Conservation (phyloP, 139 green algal genomes). For the Micromonas pusilla region DNA sequence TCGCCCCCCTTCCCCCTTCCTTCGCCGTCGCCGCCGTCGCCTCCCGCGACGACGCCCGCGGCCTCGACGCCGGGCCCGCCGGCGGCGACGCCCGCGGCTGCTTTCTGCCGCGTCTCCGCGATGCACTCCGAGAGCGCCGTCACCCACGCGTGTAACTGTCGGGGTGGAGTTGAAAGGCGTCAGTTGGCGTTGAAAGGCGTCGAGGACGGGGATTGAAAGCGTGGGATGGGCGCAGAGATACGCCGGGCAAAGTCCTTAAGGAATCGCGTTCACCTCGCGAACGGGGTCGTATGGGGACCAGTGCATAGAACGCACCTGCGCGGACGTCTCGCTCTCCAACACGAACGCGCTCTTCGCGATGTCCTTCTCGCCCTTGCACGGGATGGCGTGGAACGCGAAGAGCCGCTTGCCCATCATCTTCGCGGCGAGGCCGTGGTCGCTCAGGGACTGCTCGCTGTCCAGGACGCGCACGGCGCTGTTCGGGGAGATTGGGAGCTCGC, state of each 20-base stretch:
- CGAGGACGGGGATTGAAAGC: too few species aligned
- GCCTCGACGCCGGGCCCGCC: too few species aligned
- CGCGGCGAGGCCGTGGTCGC: neutral
- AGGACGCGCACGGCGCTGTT: neutral
- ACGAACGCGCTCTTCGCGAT: neutral
- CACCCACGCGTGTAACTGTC: too few species aligned
- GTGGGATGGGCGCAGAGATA: too few species aligned
- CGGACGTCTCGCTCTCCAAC: neutral
- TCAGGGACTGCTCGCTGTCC: neutral
- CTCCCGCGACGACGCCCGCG: neutral
- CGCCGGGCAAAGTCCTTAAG: too few species aligned
- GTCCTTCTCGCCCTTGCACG: neutral
- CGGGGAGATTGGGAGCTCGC: neutral
- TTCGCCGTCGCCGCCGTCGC: too few species aligned
- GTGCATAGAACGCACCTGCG: too few species aligned
- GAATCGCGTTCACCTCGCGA: too few species aligned
- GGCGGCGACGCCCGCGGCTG: neutral
- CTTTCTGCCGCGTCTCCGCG: neutral
- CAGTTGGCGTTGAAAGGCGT: too few species aligned
- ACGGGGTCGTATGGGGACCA: too few species aligned
- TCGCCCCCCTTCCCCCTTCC: neutral
- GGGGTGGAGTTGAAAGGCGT: too few species aligned
- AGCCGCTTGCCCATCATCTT: neutral
- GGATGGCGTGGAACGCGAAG: neutral
- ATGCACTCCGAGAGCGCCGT: conserved; percentile 7